Base-by-base conservation (phyloP, 768 basidiomycete genomes). In the Plicaturopsis crispa region DNA sequence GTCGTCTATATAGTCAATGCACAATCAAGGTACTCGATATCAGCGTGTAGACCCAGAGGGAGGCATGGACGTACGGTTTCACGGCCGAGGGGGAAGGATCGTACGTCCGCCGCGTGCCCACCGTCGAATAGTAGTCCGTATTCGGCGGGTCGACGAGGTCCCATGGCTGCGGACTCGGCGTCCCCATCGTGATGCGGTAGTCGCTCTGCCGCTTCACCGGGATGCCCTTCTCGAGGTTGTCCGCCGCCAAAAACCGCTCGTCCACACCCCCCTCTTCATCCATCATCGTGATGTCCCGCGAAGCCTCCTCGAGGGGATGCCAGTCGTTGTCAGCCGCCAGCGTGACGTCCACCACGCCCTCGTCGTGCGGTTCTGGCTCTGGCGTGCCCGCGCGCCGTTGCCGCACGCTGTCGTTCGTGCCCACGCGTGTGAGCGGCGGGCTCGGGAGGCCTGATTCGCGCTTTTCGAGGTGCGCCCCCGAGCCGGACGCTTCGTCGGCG, bases 91-190 rank as follows among this genome's bases (percentile, higher is more conserved):
- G 38, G 48, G 54, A 50, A 69, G 73, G 48, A 66, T 72, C 36
- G 59, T 65, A 31, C n/a, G n/a, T n/a, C n/a, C n/a, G n/a, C n/a
- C n/a, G n/a, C n/a, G 68, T 62, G 22, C 49, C 59, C 13, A 63
- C 45, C 36, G 65, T 63, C 28, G 72, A 69, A 46, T 71, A 71
- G 50, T 65, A 64, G 17, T 67, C 60, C 19, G 47, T 50, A 17
- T 62, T 62, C 24, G 74, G 72, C 10, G 73, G 73, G 30, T 68
- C 65, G 17, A 73, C 54, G 33, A 70, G 60, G 30, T 84, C 82
- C 84, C 84, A 86, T 12, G 75, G 75, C 45, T 75, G 75, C 31
- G 82, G 75, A 21, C 78, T 72, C 14, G 70, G 61, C 13, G 66
- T 53, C 44, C 69, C 70, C 37, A 33, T 65, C 66, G 36, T 79